Base-by-base conservation (phyloP, 73 alveolate species). In the Stentor roeselii region DNA sequence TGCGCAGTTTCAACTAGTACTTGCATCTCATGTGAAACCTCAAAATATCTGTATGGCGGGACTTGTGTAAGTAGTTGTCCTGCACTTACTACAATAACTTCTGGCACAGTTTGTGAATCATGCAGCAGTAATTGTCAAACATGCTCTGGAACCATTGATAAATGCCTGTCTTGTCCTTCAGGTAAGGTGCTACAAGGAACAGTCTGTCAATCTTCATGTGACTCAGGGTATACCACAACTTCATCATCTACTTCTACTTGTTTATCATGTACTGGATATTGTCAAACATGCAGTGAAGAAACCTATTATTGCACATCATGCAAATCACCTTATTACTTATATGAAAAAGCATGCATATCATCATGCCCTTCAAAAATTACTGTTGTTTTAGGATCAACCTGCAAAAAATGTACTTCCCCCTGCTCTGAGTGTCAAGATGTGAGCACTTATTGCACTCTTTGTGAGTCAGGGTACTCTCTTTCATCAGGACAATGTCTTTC, bases 101-200 rank as follows among this genome's bases (percentile, higher is more conserved):
- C 34, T 27, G 41, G 42, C 34, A 67, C n/a, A 21, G 80, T 67
- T 0, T 67, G 80, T 67, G 80, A 67, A 67, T 36, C 11, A 15
- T 67, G 80, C 2, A 67, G 41, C 41, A 21, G 42, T 11, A 67
- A 2, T 32, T 67, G 80, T 32, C 1, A 67, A 1, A 67, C 80
- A 11, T 67, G 80, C 41, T 14, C 11, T 1, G 41, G 50, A 2
- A 67, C 1, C 34, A 21, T 67, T 67, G 80, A 67, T 67, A 21
- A n/a, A 1, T 67, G 80, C 41, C 15, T 40, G 1, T 1, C 80
- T 27, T 67, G 80, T 2, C 37, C 37, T 67, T 1, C 50, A 0
- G 80, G 80, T 27, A 30, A 67, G 14, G 80, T 67, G 1, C 80
- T 67, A 1, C 80, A 67, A 67, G 80, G 80, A 21, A 21, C 80